These are phyloP conservation scores for Phytophthora europaea DNA, from an alignment of 352 stramenopile species.

Conservation along the genomic window DNA sequence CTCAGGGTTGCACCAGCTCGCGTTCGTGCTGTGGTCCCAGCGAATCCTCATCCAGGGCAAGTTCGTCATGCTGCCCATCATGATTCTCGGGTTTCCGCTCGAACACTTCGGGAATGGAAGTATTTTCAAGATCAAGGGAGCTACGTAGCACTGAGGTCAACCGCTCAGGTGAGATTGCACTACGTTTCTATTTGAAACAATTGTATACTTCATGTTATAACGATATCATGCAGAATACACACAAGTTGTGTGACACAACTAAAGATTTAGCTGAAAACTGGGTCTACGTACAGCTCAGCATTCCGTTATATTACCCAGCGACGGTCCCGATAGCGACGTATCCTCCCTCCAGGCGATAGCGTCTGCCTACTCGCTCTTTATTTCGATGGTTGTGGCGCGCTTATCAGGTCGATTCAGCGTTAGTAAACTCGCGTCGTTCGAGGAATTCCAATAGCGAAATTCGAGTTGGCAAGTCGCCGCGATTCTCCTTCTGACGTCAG, in stretches of 20 bases:
- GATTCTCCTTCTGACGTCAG: background rate
- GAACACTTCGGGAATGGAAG: conserved; percentile 31
- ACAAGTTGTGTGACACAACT: too few species aligned
- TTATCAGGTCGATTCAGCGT: background rate
- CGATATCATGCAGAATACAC: too few species aligned
- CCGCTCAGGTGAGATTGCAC: too few species aligned
- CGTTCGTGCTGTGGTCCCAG: conserved; percentile 40
- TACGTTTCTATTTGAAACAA: too few species aligned
- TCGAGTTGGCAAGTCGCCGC: background rate
- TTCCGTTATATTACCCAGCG: too few species aligned
- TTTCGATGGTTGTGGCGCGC: background rate
- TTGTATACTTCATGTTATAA: too few species aligned
- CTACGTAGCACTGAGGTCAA: background rate
- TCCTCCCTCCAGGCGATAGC: too few species aligned
- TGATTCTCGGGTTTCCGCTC: conserved; percentile 41
- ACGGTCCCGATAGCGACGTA: too few species aligned
- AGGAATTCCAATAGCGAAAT: background rate
- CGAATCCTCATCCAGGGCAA: conserved; percentile 35
- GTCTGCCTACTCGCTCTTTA: too few species aligned
- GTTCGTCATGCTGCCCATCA: conserved; percentile 20
- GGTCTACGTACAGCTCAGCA: too few species aligned
- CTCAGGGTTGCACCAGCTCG: conserved; percentile 21
- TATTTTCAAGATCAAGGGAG: conserved; percentile 17
- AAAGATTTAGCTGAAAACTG: too few species aligned
- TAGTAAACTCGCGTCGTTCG: background rate